Evolutionary conservation across 345 rosid species (phyloP), one percentile per base, ranked within the genome.

Genomic region (Noccaea bulbosa): DNA sequence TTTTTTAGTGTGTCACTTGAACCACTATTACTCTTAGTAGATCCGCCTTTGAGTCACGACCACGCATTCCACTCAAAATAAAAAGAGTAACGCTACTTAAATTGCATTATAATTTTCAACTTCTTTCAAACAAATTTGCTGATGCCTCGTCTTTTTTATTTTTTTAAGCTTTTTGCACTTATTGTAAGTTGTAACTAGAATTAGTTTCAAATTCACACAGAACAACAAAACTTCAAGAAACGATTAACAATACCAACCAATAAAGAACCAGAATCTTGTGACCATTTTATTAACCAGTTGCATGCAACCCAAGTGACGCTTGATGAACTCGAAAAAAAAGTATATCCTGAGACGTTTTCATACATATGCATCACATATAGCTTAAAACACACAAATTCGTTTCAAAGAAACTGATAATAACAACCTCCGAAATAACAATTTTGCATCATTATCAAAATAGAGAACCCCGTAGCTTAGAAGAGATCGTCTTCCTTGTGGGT

Each of bases 401-500:
- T 2, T 2, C 11, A 67, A 67, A 4, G 17, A 38, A 62, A 69
- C 65, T 38, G 51, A 39, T 38, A 46, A 46, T 32, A 60, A 41
- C 3, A 27, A 2, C 30, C 73, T 68, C 63, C 30, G 3, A 51
- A 68, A 16, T 68, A 62, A 44, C 58, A 62, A 68, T 60, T 27
- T 35, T 27, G 15, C 73, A 67, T 58, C 69, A 62, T 53, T 33
- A 59, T 56, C 73, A 39, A 17, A 41, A 41, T 9, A 11, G 50
- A 60, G 14, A 38, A 38, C 6, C 2, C 4, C 49, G 22, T 20
- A 20, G 22, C 78, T 77, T 68, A 83, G 74, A 79, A 84, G 33
- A 93, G 86, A 6, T 88, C 97, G 43, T 62, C 65, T 76, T 93
- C 98, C 83, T 83, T 88, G 88, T 90, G 92, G 41, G 94, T 86